Evolutionary conservation across 139 green algal species (phyloP), one percentile per base, ranked within the genome.

Genomic region (Edaphochlamys debaryana): DNA sequence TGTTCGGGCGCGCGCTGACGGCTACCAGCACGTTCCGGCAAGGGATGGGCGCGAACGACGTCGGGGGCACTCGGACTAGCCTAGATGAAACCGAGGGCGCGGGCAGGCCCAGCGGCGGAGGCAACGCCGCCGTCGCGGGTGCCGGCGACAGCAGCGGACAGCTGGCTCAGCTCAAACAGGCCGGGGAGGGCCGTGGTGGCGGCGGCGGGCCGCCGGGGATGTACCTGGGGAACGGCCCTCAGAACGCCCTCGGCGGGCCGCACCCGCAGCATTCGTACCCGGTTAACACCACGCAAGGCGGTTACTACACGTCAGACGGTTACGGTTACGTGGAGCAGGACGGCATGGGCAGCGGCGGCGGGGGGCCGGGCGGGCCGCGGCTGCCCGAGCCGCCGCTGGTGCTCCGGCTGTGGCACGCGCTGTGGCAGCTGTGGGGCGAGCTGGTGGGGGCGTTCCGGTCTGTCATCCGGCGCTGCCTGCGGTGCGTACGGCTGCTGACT

Each of bases 401-500:
- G 37, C 30, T 42, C 40, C 58, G 36, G 20, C 40, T 71, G 74
- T 32, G 45, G 60, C 17, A 13, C 17, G 6, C 2, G 60, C 32
- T 82, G 32, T 34, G 25, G 42, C 5, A 11, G 42, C 76, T 82
- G 34, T 82, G 76, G 76, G 13, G 11, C 2, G 15, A 30, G 9
- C 60, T 82, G 62, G 11, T 27, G 42, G 62, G 5, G 6, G 62
- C 76, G 4, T 82, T 64, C 62, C 32, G 76, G 9, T 4, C 29
- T 23, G 22, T 82, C 42, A 32, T 77, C 23, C 36, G 42, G 0
- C 70, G 63, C 29, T 87, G 81, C 71, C 63, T 87, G 50, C 30
- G 17, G 2, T 87, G 81, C 34, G 54, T 87, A 34, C 48, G 64
- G 38, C 36, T 87, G 48, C 52, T 80, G 8, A 87, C 81, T 63